Base-by-base conservation (phyloP, 2,329 filamentous ascomycete genomes). In the Lasiodiplodia hormozganensis region DNA sequence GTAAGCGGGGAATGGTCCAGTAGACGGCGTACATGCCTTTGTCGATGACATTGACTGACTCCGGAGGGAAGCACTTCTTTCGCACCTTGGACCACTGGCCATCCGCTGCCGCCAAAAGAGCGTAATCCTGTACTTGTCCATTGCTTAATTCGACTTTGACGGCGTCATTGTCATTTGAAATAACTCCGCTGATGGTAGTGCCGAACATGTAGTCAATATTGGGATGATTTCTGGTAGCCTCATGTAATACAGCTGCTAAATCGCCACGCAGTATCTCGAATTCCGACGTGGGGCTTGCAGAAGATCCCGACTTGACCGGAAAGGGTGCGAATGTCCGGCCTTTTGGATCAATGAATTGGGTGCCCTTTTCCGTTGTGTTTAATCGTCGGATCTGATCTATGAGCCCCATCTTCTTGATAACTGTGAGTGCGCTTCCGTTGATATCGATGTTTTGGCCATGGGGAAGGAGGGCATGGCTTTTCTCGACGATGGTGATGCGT, bases 241-340 rank as follows among this genome's bases (percentile, higher is more conserved):
- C 66, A 7, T 84, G 80, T 0, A 88, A 68, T 1, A 88, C 71
- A 0, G 72, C 73, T 14, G 81, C 83, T 36, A 88, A 70, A 65
- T 87, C 84, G 0, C 84, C 85, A 10, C 86, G 78, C 80, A 88
- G 83, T 58, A 88, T 87, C 74, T 88, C 86, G 47, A 81, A 83
- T 25, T 88, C 85, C 0, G 78, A 80, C 0, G 84, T 84, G 28
- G 86, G 78, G 23, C 73, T 76, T 1, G 62, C 62, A 28, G 62
- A 38, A 12, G 47, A 38, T 3, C 51, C 62, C 2, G 38, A 14
- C 31, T 43, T 65, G 31, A 65, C 49, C 6, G 73, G 72, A 43
- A 75, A 74, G 7, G 70, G 70, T 12, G 73, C 75, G 25, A 71
- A 70, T 14, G 66, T 47, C 14, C 62, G 66, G n/a, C 73, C 69